Evolutionary conservation across 1,139 yeast species (phyloP).

Genomic region (Hansenula anomala): DNA sequence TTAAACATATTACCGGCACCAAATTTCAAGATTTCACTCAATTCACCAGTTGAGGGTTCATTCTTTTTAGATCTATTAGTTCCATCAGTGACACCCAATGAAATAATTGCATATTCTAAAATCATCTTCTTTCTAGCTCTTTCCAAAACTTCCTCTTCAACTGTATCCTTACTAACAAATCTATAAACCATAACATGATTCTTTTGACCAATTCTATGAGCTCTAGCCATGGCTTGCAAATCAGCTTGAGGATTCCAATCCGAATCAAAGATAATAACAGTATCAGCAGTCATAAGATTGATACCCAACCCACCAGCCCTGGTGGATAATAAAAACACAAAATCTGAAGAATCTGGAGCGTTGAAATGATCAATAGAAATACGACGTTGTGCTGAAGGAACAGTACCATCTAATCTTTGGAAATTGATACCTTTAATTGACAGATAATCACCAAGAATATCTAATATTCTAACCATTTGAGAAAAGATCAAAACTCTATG

Average conservation of each 20-base stretch:
- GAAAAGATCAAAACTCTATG: conserved; percentile 93
- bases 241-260: conserved; percentile 99
- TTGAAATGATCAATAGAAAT: conserved; percentile 95
- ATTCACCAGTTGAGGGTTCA: conserved; percentile 82
- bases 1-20: conserved; percentile 99
- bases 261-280: conserved; percentile 94
- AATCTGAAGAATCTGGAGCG: conserved; percentile 89
- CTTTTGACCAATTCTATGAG: conserved; percentile 98
- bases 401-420: conserved; percentile 95
- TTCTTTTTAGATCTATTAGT: conserved; percentile 38
- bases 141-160: conserved; percentile 94
- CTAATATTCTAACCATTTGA: conserved; percentile 96
- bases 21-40: conserved; percentile 89
- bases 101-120: conserved; percentile 93
- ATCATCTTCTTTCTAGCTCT: conserved; percentile 98
- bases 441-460: conserved; percentile 89
- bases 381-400: conserved; percentile 90
- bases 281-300: conserved; percentile 97
- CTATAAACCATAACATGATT: conserved; percentile 96
- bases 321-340: conserved; percentile 85
- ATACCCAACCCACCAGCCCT: conserved; percentile 99
- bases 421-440: conserved; percentile 85
- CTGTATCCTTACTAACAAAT: conserved; percentile 94
- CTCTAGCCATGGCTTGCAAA: conserved; percentile 99
- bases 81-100: conserved; percentile 85